Evolutionary conservation across 2,329 filamentous ascomycete genomes (phyloP).

Genomic region (Penicillium sp.): DNA sequence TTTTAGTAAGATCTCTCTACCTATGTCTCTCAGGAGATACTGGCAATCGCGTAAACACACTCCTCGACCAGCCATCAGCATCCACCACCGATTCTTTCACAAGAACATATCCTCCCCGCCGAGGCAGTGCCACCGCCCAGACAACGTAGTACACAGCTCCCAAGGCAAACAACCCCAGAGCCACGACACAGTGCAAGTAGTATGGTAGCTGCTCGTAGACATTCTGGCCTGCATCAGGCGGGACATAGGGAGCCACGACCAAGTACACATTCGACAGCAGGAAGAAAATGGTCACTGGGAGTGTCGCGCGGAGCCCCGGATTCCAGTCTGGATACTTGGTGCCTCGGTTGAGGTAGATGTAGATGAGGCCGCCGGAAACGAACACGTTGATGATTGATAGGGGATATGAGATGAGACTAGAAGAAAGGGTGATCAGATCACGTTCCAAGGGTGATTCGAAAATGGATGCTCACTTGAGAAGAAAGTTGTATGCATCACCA

Average conservation of each 20-base stretch:
- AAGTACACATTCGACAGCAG: conserved; percentile 57
- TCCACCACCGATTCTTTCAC: conserved; percentile 58
- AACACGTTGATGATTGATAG: conserved; percentile 54
- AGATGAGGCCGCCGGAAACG: conserved; percentile 52
- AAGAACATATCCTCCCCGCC: conserved; percentile 53
- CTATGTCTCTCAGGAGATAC: conserved; percentile 6
- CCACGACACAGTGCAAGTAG: conserved; percentile 57
- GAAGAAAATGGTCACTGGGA: conserved; percentile 56
- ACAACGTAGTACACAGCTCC: conserved; percentile 56
- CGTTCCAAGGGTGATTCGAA: background rate
- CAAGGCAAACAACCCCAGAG: conserved; percentile 51
- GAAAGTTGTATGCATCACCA: conserved; percentile 69
- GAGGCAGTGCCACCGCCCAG: conserved; percentile 54
- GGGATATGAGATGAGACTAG: conserved; percentile 43
- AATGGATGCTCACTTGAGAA: conserved; percentile 41
- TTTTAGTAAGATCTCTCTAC: background rate
- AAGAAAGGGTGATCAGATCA: conserved; percentile 1
- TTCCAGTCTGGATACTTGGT: conserved; percentile 49
- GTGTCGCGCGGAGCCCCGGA: conserved; percentile 52
- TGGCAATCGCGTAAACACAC: conserved; percentile 54
- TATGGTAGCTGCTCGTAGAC: conserved; percentile 58
- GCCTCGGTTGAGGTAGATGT: conserved; percentile 48
- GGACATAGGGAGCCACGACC: conserved; percentile 55
- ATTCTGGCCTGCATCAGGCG: conserved; percentile 50
- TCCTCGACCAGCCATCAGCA: conserved; percentile 65